Evolutionary conservation across 1,284 basidiomycete species (phyloP), one percentile per base, ranked within the genome.

Genomic region (Sphagnurus paluster): DNA sequence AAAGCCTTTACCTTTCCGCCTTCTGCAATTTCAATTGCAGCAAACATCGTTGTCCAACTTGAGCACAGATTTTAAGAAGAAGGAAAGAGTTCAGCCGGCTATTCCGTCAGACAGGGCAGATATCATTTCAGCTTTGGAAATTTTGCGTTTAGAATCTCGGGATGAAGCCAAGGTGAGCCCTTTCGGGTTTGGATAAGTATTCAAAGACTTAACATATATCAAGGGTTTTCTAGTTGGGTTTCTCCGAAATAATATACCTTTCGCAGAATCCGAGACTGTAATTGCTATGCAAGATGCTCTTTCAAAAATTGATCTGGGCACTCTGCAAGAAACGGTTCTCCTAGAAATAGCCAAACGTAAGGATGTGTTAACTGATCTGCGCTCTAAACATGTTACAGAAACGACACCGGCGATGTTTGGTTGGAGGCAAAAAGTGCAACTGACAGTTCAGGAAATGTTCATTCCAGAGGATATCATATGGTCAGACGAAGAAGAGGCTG

Each of bases 401-500:
- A 41, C 23, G 16, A 30, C 16, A 36, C 29, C 7, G 23, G 23
- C 1, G 19, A 29, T n/a, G 16, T 43, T n/a, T 26, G n/a, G 44
- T 11, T 70, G 70, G 71, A 59, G 64, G 28, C 46, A 44, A 29
- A 46, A 53, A 9, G 55, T 73, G 1, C 60, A 56, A 25, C 48
- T 42, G 5, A 41, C 55, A 2, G 56, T 79, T 2, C 62, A 70
- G 53, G 57, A 57, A 1, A 61, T 81, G 28, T 60, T 75, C 16
- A 56, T 66, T 41, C 72, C 74, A 11, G 66, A 70, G 36, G 60
- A 68, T 2, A 54, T 75, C 5, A 56, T 65, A 8, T 80, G 76
- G 78, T 74, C 73, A 66, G 69, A 71, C 19, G 69, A 74, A 35
- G 72, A 76, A 33, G 61, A 65, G 28, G 54, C 58, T 13, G 55